Evolutionary conservation across 768 basidiomycete species (phyloP), one percentile per base, ranked within the genome.

Genomic region (Suillus discolor): DNA sequence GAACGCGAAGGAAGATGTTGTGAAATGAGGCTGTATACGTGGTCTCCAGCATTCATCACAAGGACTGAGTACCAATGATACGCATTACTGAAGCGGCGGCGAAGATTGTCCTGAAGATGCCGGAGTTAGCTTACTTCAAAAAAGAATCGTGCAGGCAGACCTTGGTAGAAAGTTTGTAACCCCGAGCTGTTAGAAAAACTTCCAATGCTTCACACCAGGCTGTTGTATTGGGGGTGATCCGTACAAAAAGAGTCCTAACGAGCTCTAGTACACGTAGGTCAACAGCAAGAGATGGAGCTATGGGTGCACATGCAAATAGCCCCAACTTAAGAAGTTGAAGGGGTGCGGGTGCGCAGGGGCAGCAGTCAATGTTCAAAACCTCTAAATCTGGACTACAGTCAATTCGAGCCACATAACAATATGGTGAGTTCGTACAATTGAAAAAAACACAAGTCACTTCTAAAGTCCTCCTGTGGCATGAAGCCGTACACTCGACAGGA

Each of bases 381-480:
- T 47, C n/a, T 23, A 47, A 0, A n/a, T 47, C n/a, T 47, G 45
- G 45, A 47, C 4, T 47, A 47, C 11, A 2, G 45, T 47, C 45
- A 47, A 47, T 47, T 47, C 3, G 45, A 47, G 45, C 45, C 45
- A 23, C 45, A 47, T 0, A 47, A 47, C n/a, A 4, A 47, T 47
- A 47, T 47, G 4, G n/a, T 47, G 45, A 47, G 45, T 47, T 47
- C n/a, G 4, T 47, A 47, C 45, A 47, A 47, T 47, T 11, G 45
- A 47, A 47, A 2, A 47, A 47, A n/a, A 47, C 45, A 47, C 45
- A 47, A 47, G 45, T 47, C 45, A 47, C 45, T 47, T 47, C 45
- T 47, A 47, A 47, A 47, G 45, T 47, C 45, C n/a, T 47, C 45
- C 45, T 47, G n/a, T 47, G 45, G 45, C 45, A 47, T 47, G 45